A percentile compares a stretch with the other conserved stretches of the same genome.
Conservation (phyloP, 2,329 filamentous ascomycete genomes). For the Cercospora beticola region DNA sequence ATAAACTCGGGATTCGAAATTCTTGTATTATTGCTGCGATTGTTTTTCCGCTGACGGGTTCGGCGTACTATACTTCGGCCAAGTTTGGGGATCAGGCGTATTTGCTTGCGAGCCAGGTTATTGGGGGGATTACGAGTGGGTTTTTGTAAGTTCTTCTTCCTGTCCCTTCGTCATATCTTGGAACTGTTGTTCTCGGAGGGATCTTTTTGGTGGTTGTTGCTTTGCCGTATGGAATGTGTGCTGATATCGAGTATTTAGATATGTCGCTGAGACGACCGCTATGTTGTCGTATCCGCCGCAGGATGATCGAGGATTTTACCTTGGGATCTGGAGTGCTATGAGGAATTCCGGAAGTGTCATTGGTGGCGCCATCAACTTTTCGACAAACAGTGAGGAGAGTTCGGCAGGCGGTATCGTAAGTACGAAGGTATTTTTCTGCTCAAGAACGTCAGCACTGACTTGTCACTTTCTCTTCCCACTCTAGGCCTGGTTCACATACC, state of each 20-base stretch:
- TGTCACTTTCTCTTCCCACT: not conserved
- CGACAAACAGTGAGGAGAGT: conserved; percentile 30
- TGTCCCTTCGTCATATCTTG: not conserved
- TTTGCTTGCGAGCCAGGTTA: conserved; percentile 37
- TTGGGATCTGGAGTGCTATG: conserved; percentile 39
- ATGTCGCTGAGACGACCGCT: conserved; percentile 41
- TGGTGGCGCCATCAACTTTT: conserved; percentile 40
- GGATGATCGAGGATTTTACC: conserved; percentile 35
- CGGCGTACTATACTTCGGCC: conserved; percentile 39
- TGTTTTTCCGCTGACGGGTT: conserved; percentile 39
- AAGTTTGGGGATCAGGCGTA: conserved; percentile 37
- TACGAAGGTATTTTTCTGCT: too few species aligned
- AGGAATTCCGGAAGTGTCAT: conserved; percentile 39
- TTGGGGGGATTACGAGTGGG: conserved; percentile 26
- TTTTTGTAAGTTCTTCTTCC: conserved; percentile 13
- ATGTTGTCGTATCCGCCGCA: conserved; percentile 41
- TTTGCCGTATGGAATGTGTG: not conserved
- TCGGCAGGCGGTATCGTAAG: conserved; percentile 31
- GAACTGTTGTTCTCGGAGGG: too few species aligned
- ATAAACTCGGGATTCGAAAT: conserved; percentile 43
- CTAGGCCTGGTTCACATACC: conserved; percentile 33
- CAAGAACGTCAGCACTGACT: not conserved
- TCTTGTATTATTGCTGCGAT: conserved; percentile 41
- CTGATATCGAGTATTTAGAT: not conserved
- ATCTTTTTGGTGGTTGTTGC: not conserved